Evolutionary conservation across 1,139 yeast genomes (phyloP).

Genomic region (Arxiozyma bovina): DNA sequence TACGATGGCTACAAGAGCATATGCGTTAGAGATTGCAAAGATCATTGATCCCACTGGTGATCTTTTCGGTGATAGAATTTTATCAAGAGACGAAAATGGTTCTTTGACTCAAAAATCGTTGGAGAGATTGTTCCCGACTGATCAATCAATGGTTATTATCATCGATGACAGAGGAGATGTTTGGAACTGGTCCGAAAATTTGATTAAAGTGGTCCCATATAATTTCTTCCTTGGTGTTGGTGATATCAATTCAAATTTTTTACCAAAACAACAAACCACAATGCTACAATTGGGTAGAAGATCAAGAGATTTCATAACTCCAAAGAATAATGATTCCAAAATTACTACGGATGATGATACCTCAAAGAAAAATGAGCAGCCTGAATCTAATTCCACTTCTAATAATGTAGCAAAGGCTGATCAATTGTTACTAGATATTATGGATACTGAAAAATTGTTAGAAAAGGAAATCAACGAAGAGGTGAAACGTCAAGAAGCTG

Average conservation of each 20-base stretch:
- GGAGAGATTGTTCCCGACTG: conserved; percentile 85
- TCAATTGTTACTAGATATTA: conserved; percentile 27
- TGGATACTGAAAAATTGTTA: conserved; percentile 27
- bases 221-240: conserved; percentile 96
- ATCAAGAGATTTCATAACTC: conserved; percentile 12
- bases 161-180: conserved; percentile 98
- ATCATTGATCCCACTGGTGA: conserved; percentile 85
- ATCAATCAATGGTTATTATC: conserved; percentile 91
- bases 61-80: conserved; percentile 82
- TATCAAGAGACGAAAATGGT: conserved; percentile 93
- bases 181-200: conserved; percentile 94
- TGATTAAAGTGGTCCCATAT: conserved; percentile 88
- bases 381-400: not conserved
- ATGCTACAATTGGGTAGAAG: conserved; percentile 62
- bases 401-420: conserved; percentile 20
- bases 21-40: conserved; percentile 82
- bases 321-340: conserved; percentile 36
- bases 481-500: conserved; percentile 30
- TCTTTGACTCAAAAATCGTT: conserved; percentile 82
- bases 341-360: conserved; percentile 8
- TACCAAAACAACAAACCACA: conserved; percentile 68
- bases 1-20: conserved; percentile 97
- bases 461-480: conserved; percentile 30
- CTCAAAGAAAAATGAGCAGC: not conserved
- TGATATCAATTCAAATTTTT: conserved; percentile 86